Conservation (phyloP, 2,329 filamentous ascomycete genomes). For the Cercospora sp. region DNA sequence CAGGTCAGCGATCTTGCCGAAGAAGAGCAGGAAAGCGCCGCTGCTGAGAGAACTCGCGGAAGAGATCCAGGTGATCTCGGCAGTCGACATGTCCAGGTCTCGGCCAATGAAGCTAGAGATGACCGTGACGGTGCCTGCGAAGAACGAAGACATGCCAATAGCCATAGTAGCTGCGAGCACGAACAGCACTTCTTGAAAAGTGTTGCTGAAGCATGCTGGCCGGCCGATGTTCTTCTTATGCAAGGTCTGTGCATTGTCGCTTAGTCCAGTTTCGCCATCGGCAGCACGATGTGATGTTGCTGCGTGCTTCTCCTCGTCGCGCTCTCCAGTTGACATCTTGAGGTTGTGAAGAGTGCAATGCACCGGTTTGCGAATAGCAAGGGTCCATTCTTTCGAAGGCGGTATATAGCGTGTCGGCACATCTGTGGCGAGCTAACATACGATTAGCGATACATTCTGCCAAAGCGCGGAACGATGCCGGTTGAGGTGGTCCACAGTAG, state of each 20-base stretch:
- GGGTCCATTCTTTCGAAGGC: background rate
- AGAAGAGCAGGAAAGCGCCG: slow-evolving; percentile 65
- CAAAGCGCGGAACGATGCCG: slow-evolving; percentile 16
- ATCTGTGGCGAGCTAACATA: background rate
- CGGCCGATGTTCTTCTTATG: slow-evolving; percentile 37
- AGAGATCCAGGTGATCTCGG: slow-evolving; percentile 67
- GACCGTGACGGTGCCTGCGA: slow-evolving; percentile 60
- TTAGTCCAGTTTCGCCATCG: slow-evolving; percentile 8
- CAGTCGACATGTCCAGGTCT: slow-evolving; percentile 63
- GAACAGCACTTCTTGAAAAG: slow-evolving; percentile 64
- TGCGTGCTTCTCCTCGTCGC: slow-evolving; percentile 14
- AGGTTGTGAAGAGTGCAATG: background rate
- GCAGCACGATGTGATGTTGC: background rate
- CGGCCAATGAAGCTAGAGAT: slow-evolving; percentile 59
- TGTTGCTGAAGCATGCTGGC: slow-evolving; percentile 62
- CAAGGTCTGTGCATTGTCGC: slow-evolving; percentile 23
- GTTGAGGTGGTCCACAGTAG: background rate
- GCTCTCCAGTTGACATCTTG: slow-evolving; percentile 8
- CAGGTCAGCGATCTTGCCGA: slow-evolving; percentile 65
- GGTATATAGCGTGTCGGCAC: background rate
- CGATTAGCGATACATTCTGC: slow-evolving; percentile 12
- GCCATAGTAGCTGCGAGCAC: slow-evolving; percentile 67
- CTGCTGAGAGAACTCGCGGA: slow-evolving; percentile 63
- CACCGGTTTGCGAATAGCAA: background rate
- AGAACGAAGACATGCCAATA: slow-evolving; percentile 62